Percentiles rank a stretch among this genome's conserved stretches.
Evolutionary conservation across 2,329 filamentous ascomycete genomes (phyloP).

Genomic region (Arachnomyces sp.): DNA sequence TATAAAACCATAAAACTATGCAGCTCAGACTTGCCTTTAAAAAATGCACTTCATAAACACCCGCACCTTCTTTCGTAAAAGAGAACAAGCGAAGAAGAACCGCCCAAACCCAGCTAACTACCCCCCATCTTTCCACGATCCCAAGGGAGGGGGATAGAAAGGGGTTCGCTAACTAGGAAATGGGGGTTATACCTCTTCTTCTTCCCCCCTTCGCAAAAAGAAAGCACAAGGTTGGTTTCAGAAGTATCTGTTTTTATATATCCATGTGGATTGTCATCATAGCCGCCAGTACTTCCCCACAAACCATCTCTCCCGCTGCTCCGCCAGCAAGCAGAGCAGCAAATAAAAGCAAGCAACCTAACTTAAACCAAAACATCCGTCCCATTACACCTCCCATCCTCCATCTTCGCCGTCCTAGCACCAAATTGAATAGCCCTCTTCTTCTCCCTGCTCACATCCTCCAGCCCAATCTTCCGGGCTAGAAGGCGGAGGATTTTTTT

Average conservation of each 20-base stretch:
- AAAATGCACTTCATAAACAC: conserved; percentile 13
- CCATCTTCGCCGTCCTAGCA: conserved; percentile 75
- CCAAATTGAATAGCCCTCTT: conserved; percentile 89
- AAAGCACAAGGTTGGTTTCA: too few species aligned
- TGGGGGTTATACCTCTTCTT: too few species aligned
- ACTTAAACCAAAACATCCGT: too few species aligned
- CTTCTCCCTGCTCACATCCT: conserved; percentile 69
- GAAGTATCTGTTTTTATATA: conserved; percentile 36
- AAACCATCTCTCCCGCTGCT: neutral
- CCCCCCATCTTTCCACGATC: neutral
- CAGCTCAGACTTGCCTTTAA: conserved; percentile 33
- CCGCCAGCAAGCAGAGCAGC: too few species aligned
- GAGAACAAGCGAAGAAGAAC: too few species aligned
- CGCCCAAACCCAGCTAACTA: neutral
- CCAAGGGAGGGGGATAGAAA: neutral
- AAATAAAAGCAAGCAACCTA: too few species aligned
- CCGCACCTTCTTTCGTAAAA: neutral
- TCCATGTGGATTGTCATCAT: conserved; percentile 39
- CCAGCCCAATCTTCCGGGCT: conserved; percentile 66
- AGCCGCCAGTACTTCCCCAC: conserved; percentile 16
- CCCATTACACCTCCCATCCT: conserved; percentile 56
- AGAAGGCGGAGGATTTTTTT: conserved; percentile 76
- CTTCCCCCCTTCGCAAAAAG: too few species aligned
- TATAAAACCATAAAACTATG: too few species aligned
- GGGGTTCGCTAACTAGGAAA: neutral